phyloP scores from a whole-genome alignment of 371 early-diverging fungal genomes.

The Lichtheimia ornata region DNA sequence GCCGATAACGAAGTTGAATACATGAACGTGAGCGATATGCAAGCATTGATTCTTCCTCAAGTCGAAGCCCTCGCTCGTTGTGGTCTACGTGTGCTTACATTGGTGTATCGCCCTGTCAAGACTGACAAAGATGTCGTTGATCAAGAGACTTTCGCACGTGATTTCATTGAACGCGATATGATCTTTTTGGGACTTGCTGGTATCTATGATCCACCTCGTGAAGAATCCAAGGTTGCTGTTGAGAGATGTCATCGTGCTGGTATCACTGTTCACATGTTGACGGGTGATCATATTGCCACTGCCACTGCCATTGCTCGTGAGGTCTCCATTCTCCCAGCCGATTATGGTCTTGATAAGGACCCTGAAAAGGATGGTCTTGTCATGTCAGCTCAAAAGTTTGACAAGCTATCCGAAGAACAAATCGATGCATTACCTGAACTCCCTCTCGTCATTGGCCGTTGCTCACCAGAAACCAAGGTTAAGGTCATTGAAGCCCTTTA shows the following conservation, averaged over 20 bases:
- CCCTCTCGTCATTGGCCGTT: conserved; percentile 92
- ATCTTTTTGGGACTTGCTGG: conserved; percentile 90
- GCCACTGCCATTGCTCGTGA: conserved; percentile 91
- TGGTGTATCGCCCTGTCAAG: conserved; percentile 53
- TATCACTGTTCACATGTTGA: conserved; percentile 88
- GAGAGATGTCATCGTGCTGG: conserved; percentile 80
- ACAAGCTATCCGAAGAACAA: conserved; percentile 82
- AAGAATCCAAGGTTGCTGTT: conserved; percentile 77
- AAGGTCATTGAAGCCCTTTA: conserved; percentile 96
- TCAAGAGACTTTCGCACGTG: conserved; percentile 55
- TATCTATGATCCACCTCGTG: conserved; percentile 91
- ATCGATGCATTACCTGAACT: conserved; percentile 78
- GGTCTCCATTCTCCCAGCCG: conserved; percentile 77
- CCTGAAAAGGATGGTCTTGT: conserved; percentile 50
- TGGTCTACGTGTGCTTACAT: conserved; percentile 71
- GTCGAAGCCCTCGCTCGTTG: conserved; percentile 63
- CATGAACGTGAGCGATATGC: conserved; percentile 51
- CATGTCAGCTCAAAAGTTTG: conserved; percentile 86
- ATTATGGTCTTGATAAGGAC: conserved; percentile 29
- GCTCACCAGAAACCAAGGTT: conserved; percentile 95
- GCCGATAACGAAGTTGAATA: conserved; percentile 26
- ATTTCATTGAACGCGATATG: conserved; percentile 72
- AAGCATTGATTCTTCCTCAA: conserved; percentile 52
- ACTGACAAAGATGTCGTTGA: conserved; percentile 42
- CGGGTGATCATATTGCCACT: conserved; percentile 89